phyloP scores from a whole-genome alignment of 192 early-diverging fungal genomes.

The Spizellomyces sp. region DNA sequence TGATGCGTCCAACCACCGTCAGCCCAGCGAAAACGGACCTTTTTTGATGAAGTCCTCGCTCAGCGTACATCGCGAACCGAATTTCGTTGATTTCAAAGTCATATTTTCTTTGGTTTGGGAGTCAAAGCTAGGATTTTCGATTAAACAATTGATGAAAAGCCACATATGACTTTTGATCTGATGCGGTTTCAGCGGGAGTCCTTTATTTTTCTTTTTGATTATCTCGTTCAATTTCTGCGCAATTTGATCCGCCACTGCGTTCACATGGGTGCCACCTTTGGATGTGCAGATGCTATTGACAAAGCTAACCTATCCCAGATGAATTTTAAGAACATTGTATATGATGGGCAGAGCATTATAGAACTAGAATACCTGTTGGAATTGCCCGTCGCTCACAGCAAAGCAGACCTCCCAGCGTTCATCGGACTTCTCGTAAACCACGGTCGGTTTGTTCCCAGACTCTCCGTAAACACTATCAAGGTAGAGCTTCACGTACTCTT shows the following conservation, averaged over 20 bases:
- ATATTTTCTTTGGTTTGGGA: slow-evolving; percentile 98
- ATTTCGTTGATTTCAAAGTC: slow-evolving; percentile 74
- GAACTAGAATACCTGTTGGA: slow-evolving; percentile 73
- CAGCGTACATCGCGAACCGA: slow-evolving; percentile 79
- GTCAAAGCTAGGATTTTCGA: slow-evolving; percentile 94
- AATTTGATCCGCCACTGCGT: slow-evolving; percentile 79
- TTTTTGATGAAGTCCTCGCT: slow-evolving; percentile 81
- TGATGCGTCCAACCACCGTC: background rate
- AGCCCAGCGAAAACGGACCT: slow-evolving; percentile 41
- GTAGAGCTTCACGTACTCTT: slow-evolving; percentile 88
- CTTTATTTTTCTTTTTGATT: slow-evolving; percentile 73
- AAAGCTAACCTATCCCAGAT: slow-evolving; percentile 69
- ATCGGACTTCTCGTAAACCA: slow-evolving; percentile 72
- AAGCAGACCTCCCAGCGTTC: slow-evolving; percentile 96
- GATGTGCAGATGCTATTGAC: slow-evolving; percentile 96
- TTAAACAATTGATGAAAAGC: slow-evolving; percentile 91
- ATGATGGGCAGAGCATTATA: background rate
- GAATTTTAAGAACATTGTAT: background rate
- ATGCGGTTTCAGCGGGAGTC: slow-evolving; percentile 70
- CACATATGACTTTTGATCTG: slow-evolving; percentile 90
- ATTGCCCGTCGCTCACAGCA: slow-evolving; percentile 89
- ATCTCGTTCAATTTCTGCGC: slow-evolving; percentile 64
- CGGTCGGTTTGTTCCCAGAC: slow-evolving; percentile 15
- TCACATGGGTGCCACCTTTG: slow-evolving; percentile 91
- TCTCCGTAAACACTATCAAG: slow-evolving; percentile 20